Percentiles rank a stretch among this genome's conserved stretches.
Conservation (phyloP, 441 rosid genomes). For the Gossypium laxum region DNA sequence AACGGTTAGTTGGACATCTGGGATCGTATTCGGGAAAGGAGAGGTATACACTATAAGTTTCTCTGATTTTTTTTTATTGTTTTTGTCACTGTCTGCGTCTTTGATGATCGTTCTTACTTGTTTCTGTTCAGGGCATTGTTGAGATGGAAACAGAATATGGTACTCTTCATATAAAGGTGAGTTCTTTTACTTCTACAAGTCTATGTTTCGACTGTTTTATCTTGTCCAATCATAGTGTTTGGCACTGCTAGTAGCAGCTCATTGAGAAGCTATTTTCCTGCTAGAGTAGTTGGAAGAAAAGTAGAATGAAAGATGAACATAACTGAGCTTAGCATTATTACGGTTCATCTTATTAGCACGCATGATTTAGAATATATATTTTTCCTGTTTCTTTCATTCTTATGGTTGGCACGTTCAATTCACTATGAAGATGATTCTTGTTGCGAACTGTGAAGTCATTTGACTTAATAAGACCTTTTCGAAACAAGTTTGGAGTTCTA, state of each 20-base stretch:
- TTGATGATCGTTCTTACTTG: slow-evolving; percentile 9
- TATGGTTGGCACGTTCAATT: not conserved
- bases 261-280: not conserved
- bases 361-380: not conserved
- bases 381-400: not conserved
- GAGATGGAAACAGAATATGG: slow-evolving; percentile 80
- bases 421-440: not conserved
- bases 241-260: not conserved
- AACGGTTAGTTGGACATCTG: slow-evolving; percentile 75
- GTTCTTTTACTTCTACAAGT: slow-evolving; percentile 11
- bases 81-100: not conserved
- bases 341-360: not conserved
- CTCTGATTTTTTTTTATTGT: not conserved
- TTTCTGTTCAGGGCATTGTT: slow-evolving; percentile 56
- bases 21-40: slow-evolving; percentile 78
- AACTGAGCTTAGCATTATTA: not conserved
- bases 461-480: not conserved
- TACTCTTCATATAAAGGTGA: slow-evolving; percentile 70
- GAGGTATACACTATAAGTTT: slow-evolving; percentile 38
- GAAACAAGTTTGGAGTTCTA: not conserved
- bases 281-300: not conserved
- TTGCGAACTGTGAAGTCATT: not conserved
- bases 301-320: not conserved
- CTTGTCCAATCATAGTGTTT: not conserved
- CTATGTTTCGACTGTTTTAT: not conserved